These are phyloP conservation scores for Amaranthus palmeri DNA, from an alignment of 148 eudicot genomes.

Conservation along the genomic window DNA sequence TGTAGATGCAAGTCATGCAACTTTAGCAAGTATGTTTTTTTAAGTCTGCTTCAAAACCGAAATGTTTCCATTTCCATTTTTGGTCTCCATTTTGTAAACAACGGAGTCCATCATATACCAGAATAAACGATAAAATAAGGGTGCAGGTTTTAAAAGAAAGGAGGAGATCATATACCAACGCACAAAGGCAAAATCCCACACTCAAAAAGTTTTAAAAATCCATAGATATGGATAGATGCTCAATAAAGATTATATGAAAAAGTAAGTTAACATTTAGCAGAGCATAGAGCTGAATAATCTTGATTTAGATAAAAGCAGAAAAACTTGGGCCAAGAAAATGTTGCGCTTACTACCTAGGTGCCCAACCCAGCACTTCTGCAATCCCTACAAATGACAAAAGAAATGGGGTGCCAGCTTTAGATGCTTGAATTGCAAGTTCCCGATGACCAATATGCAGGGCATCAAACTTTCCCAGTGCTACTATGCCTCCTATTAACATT, in stretches of 20 bases:
- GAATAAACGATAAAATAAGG: background rate
- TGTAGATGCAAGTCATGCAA: background rate
- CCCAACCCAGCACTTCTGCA: slow-evolving; percentile 97
- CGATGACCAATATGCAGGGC: slow-evolving; percentile 97
- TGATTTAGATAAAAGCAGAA: background rate
- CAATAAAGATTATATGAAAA: background rate
- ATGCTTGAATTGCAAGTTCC: slow-evolving; percentile 92
- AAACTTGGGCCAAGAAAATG: background rate
- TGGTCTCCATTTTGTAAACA: background rate
- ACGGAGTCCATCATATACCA: background rate
- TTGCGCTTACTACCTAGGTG: slow-evolving; percentile 59
- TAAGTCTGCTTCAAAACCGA: background rate
- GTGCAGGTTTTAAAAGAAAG: background rate
- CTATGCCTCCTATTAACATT: slow-evolving; percentile 63
- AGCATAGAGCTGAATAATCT: background rate
- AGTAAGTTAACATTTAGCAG: background rate
- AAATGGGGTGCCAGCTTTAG: slow-evolving; percentile 73
- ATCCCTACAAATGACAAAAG: slow-evolving; percentile 93
- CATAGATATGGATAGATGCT: slow-evolving; percentile 1
- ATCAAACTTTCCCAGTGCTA: slow-evolving; percentile 97
- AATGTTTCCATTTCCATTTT: background rate
- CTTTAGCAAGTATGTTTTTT: too few species aligned
- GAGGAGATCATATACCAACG: background rate
- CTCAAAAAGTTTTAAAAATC: background rate
- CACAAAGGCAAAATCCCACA: background rate